Evolutionary conservation across 352 stramenopile species (phyloP).

Genomic region (Aphanomyces stellatus): DNA sequence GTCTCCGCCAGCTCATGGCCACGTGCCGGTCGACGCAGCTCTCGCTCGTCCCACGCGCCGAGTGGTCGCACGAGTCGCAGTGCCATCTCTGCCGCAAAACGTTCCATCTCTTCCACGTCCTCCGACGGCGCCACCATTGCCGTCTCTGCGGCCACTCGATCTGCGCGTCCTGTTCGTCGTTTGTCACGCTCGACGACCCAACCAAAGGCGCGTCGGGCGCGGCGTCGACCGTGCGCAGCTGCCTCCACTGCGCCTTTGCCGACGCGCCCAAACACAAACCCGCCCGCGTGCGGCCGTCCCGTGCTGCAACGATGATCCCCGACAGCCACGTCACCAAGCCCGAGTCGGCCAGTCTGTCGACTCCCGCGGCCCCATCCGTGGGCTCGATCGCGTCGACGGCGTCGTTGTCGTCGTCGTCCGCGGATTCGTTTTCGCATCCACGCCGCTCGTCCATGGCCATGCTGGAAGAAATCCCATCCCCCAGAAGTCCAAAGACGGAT

Average conservation of each 20-base stretch:
- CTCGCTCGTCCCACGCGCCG: not conserved
- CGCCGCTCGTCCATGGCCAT: not conserved
- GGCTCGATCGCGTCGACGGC: not conserved
- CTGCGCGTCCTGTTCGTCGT: constrained; percentile 31
- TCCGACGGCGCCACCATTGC: constrained; percentile 30
- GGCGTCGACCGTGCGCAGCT: constrained; percentile 1
- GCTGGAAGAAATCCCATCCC: not conserved
- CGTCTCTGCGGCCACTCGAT: constrained; percentile 35
- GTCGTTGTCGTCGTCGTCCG: not conserved
- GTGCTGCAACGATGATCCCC: too few species aligned
- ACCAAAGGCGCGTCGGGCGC: not conserved
- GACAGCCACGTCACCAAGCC: not conserved
- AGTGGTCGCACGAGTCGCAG: not conserved
- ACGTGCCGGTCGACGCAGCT: constrained; percentile 1
- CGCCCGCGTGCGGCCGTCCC: too few species aligned
- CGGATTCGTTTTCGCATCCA: not conserved
- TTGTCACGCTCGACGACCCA: constrained; percentile 6
- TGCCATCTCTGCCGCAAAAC: constrained; percentile 7
- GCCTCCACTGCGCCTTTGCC: constrained; percentile 6
- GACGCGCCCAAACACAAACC: too few species aligned
- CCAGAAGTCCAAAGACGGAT: not conserved
- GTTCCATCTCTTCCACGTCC: constrained; percentile 5
- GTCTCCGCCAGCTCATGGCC: not conserved
- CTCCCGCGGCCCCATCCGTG: too few species aligned
- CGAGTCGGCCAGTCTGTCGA: too few species aligned